A percentile compares a stretch with the other conserved stretches of the same genome.
These are phyloP conservation scores for Grigorovia yakushimaensis DNA, from an alignment of 805 yeast species.

Conservation along the genomic window DNA sequence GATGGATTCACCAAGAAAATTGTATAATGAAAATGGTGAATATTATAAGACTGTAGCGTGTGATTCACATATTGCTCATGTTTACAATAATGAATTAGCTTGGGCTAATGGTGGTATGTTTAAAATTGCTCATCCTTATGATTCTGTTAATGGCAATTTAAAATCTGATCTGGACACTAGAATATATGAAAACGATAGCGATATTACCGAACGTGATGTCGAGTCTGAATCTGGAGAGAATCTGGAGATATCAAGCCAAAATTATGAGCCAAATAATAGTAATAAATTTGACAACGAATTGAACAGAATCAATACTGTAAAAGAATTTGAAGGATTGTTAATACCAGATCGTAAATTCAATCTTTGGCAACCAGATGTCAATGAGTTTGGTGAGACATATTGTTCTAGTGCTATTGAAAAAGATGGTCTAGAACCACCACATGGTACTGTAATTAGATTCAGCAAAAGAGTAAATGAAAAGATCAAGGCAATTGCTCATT, in stretches of 20 bases:
- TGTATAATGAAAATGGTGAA: conserved; percentile 1
- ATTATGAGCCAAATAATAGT: background rate
- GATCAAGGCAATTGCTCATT: background rate
- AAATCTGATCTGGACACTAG: background rate
- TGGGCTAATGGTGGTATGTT: conserved; percentile 68
- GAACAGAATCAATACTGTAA: background rate
- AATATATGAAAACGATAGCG: background rate
- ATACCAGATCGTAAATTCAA: background rate
- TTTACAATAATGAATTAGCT: conserved; percentile 22
- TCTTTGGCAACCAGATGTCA: background rate
- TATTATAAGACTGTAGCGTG: conserved; percentile 14
- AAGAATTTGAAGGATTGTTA: background rate
- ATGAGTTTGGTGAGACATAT: background rate
- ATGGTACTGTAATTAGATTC: background rate
- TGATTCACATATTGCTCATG: conserved; percentile 27
- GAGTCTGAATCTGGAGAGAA: background rate
- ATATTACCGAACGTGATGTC: background rate
- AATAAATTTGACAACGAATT: background rate
- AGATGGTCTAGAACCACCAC: background rate
- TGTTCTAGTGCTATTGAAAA: background rate
- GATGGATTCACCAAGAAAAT: conserved; percentile 5
- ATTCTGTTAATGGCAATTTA: background rate
- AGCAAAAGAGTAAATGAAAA: background rate
- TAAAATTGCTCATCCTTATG: background rate
- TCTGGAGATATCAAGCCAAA: background rate